Percentiles rank a stretch among this genome's conserved stretches.
These are phyloP conservation scores for Colletotrichum chrysophilum DNA, from an alignment of 2,329 filamentous ascomycete species.

Conservation along the genomic window DNA sequence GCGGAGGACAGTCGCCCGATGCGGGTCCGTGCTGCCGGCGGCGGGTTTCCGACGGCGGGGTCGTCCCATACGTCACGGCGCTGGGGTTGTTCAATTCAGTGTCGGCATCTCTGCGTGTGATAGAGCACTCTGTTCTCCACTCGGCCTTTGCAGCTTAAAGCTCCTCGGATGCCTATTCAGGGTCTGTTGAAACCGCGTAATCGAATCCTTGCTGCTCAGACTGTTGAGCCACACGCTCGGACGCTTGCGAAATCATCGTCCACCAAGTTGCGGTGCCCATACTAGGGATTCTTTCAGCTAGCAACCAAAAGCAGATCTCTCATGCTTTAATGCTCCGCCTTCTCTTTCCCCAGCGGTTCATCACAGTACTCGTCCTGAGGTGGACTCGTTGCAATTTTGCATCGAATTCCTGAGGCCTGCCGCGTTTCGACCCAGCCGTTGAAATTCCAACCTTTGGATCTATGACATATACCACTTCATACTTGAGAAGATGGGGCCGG, in stretches of 20 bases:
- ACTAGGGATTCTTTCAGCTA: background rate
- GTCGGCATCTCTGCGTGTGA: background rate
- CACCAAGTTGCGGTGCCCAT: background rate
- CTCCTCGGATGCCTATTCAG: background rate
- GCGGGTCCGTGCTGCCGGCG: slow-evolving; percentile 4
- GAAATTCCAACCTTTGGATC: background rate
- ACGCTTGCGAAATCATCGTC: background rate
- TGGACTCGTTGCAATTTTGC: background rate
- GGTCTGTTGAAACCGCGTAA: no score
- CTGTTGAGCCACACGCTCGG: background rate
- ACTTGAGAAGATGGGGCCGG: no score
- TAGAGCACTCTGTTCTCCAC: background rate
- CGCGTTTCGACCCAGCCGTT: background rate
- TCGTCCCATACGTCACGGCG: background rate
- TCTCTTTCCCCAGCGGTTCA: background rate
- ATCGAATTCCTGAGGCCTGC: background rate
- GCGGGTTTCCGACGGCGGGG: slow-evolving; percentile 6
- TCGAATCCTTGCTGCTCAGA: background rate
- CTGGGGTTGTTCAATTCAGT: background rate
- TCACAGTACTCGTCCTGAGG: background rate
- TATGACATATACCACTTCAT: background rate
- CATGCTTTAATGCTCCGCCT: background rate
- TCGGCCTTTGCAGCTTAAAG: background rate
- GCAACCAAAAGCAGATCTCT: background rate
- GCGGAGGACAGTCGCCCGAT: slow-evolving; percentile 14